phyloP scores from a whole-genome alignment of 1,284 basidiomycete species.

The Papiliotrema nemorosa region DNA sequence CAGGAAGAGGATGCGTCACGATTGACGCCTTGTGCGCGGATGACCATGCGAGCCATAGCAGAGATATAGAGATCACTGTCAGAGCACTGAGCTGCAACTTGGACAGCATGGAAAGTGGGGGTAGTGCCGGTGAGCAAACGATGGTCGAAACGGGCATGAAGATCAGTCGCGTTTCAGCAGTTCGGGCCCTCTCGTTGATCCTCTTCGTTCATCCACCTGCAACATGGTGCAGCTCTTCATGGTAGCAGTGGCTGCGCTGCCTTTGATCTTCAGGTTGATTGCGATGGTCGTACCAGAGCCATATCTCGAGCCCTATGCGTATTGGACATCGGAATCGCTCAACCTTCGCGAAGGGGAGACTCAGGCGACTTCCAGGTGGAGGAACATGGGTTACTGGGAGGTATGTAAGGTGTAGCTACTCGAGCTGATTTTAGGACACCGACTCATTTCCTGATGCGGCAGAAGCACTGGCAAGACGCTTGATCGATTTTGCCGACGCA shows the following conservation, averaged over 20 bases:
- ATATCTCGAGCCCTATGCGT: slow-evolving; percentile 36
- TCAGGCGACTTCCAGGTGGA: slow-evolving; percentile 25
- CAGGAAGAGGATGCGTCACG: not conserved
- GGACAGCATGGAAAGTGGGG: too few species aligned
- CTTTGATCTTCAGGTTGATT: slow-evolving; percentile 26
- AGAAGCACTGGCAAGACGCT: slow-evolving; percentile 59
- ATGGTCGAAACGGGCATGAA: too few species aligned
- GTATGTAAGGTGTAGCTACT: slow-evolving; percentile 8
- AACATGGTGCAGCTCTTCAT: slow-evolving; percentile 10
- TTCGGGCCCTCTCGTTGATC: too few species aligned
- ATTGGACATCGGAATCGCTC: slow-evolving; percentile 26
- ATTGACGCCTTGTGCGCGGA: too few species aligned
- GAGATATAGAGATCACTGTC: too few species aligned
- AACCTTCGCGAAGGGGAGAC: slow-evolving; percentile 15
- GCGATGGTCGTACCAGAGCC: slow-evolving; percentile 20
- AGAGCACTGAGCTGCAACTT: too few species aligned
- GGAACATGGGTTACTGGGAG: slow-evolving; percentile 46
- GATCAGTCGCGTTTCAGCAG: not conserved
- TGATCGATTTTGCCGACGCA: slow-evolving; percentile 54
- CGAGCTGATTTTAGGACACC: slow-evolving; percentile 47
- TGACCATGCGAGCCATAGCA: too few species aligned
- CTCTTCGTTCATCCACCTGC: not conserved
- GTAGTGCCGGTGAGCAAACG: too few species aligned
- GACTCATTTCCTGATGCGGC: slow-evolving; percentile 60
- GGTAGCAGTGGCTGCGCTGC: slow-evolving; percentile 21